phyloP scores from a whole-genome alignment of 306 rosid genomes.

The Cucumis melo region DNA sequence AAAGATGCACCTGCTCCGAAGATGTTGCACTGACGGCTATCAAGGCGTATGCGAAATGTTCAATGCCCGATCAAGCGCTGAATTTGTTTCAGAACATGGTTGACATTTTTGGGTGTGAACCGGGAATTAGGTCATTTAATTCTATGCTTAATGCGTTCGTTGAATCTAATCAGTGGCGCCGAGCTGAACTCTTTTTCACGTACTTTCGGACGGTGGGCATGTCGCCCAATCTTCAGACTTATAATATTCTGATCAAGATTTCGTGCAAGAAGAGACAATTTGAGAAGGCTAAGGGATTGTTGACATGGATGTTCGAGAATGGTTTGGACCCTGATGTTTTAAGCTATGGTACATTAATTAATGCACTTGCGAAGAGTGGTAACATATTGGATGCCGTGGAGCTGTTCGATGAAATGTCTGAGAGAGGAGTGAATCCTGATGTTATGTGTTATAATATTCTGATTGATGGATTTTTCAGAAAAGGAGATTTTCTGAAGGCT shows the following conservation, averaged over 20 bases:
- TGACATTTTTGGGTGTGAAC: conserved; percentile 59
- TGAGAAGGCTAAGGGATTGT: conserved; percentile 46
- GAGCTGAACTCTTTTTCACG: conserved; percentile 41
- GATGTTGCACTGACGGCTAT: conserved; percentile 57
- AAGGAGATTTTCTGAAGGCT: conserved; percentile 40
- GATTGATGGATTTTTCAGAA: conserved; percentile 62
- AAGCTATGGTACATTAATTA: conserved; percentile 55
- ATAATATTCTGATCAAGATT: conserved; percentile 54
- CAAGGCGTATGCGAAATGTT: conserved; percentile 60
- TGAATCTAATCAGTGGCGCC: conserved; percentile 59
- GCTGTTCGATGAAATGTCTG: conserved; percentile 82
- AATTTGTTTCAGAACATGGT: conserved; percentile 48
- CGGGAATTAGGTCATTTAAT: conserved; percentile 51
- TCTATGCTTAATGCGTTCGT: conserved; percentile 57
- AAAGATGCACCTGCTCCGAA: conserved; percentile 48
- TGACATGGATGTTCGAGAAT: conserved; percentile 52
- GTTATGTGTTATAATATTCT: conserved; percentile 72
- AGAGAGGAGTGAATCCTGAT: conserved; percentile 54
- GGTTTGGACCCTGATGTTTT: conserved; percentile 49
- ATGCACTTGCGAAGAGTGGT: conserved; percentile 36
- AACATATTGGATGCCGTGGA: conserved; percentile 38
- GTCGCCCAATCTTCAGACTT: conserved; percentile 53
- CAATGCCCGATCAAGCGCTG: conserved; percentile 64
- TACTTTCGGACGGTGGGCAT: conserved; percentile 42
- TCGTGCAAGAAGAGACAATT: conserved; percentile 59